A percentile compares a stretch with the other conserved stretches of the same genome.
These are phyloP conservation scores for Bocquillonia castaneifolia DNA, from an alignment of 441 rosid species.

Conservation along the genomic window DNA sequence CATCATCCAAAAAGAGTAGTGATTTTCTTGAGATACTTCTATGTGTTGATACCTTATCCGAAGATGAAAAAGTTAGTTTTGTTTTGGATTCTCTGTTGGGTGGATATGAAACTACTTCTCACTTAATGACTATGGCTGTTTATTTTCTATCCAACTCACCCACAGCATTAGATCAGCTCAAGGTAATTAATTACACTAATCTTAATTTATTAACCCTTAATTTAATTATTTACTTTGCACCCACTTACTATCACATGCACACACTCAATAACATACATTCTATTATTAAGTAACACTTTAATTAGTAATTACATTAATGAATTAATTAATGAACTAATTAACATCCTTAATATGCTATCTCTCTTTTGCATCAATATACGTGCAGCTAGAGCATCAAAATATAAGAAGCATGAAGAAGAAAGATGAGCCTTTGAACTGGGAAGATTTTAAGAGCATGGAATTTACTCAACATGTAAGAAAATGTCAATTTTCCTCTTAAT, in stretches of 20 bases:
- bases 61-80: slow-evolving; percentile 58
- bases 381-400: slow-evolving; percentile 44
- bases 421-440: slow-evolving; percentile 47
- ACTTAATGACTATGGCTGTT: slow-evolving; percentile 44
- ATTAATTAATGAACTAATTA: not conserved
- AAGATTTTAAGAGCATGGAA: slow-evolving; percentile 51
- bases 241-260: not conserved
- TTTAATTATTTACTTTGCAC: not conserved
- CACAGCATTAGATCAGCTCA: slow-evolving; percentile 35
- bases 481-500: not conserved
- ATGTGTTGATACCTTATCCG: slow-evolving; percentile 44
- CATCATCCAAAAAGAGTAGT: slow-evolving; percentile 19
- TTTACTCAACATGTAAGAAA: slow-evolving; percentile 48
- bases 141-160: slow-evolving; percentile 43
- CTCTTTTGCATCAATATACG: not conserved
- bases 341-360: not conserved
- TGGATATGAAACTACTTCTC: slow-evolving; percentile 65
- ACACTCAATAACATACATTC: not conserved
- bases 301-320: not conserved
- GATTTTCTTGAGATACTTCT: slow-evolving; percentile 49
- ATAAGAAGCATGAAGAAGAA: slow-evolving; percentile 41
- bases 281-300: not conserved
- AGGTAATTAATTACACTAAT: slow-evolving; percentile 33
- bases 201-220: not conserved
- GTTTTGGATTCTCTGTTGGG: slow-evolving; percentile 54